Base-by-base conservation (phyloP, 345 rosid genomes). In the Pugionium dolabratum region DNA sequence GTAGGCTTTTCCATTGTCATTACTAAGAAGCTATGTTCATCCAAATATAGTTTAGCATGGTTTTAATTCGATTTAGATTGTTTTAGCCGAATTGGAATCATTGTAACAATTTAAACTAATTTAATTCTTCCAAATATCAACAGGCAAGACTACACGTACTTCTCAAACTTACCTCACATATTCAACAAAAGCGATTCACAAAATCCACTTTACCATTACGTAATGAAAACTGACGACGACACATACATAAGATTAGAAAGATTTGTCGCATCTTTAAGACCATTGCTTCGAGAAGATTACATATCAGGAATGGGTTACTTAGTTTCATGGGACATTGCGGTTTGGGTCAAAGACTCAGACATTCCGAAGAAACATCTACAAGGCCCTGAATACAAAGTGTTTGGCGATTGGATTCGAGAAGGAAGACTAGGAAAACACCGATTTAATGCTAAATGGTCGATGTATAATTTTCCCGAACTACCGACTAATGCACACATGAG, bases 241-340 rank as follows among this genome's bases (percentile, higher is more conserved):
- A 77, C 83, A 3, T 91, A 81, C 69, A 62, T 91, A 36, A 66
- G 95, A 55, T 40, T 86, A 34, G 80, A 78, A 6, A 83, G 70
- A 25, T 59, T 88, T 6, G 88, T 78, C 30, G 80, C 80, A 28
- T 87, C 96, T 1, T 45, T 92, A 67, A 76, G 55, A 74, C 89
- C 92, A 31, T 62, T 92, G 69, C 83, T 96, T 0, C 82, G 91
- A 53, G 81, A 84, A 44, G 98, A 92, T 63, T 92, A 92, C 82
- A 92, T 89, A 93, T 81, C 95, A 0, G 97, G 97, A 2, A 92
- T 91, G 98, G 98, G 95, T 1, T 92, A 87, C 61, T 66, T 87
- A 72, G 78, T 87, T 18, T 86, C 98, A 1, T 89, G 95, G 98
- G 97, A 89, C 50, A 86, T 89, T 0, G 88, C 80, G 3, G 90